Base-by-base conservation (phyloP, 1,284 basidiomycete species). In the Schizophyllum amplum region DNA sequence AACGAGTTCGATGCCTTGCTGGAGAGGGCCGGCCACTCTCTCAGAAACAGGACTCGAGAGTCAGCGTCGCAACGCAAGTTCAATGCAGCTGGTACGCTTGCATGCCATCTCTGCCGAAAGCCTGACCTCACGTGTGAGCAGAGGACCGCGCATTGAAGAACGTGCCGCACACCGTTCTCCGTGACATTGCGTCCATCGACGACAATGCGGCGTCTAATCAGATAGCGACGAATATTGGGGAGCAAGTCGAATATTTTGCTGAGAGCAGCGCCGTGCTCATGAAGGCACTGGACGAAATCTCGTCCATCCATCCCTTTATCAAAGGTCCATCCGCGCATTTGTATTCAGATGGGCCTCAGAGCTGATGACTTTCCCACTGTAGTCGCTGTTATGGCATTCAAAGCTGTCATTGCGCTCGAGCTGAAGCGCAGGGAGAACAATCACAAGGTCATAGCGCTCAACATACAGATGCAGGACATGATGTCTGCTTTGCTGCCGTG, bases 381-480 rank as follows among this genome's bases (percentile, higher is more conserved):
- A 62, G 67, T 66, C 49, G 67, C 64, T 27, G 66, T 69, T 4
- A 57, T 68, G 46, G 68, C 67, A 2, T 69, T 69, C 65, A 68
- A 69, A 58, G 68, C 67, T 15, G 66, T 68, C 15, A 63, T 68
- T 46, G 64, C 60, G 20, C 60, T 69, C 6, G 67, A 69, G 50
- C 62, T 67, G 26, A 67, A 66, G 52, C 62, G 67, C n/a, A 60
- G 65, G 20, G 64, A 66, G 11, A 69, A 69, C 46, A 67, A 69
- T 54, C 62, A 64, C 47, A 64, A 63, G 54, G 65, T 69, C n/a
- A 58, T 66, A 4, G 62, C 63, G 4, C 57, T 69, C 42, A 58
- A 66, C 27, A 57, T 64, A 26, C 62, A 66, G 51, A 68, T 68
- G 63, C 61, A 62, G 49, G 67, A 69, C 20, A 67, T 66, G 65